A percentile compares a stretch with the other conserved stretches of the same genome.
Conservation (phyloP, 257 asterid genomes). For the Gentiana macrophylla region DNA sequence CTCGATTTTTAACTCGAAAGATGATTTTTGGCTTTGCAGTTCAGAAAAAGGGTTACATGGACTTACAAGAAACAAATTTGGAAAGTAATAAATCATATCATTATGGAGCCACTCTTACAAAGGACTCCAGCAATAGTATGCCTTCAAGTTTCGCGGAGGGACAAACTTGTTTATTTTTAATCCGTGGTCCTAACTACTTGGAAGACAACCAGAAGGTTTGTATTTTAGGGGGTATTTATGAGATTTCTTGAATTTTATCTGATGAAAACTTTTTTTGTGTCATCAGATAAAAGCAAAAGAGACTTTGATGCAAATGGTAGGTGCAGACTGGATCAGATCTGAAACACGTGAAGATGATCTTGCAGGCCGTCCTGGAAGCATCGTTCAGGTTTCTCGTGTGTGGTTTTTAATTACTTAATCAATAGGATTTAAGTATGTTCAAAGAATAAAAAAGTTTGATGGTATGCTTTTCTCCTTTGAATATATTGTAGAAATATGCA, state of each 20-base stretch:
- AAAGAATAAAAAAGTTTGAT: background rate
- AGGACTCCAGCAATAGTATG: conserved; percentile 40
- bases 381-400: conserved; percentile 53
- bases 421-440: background rate
- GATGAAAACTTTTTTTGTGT: conserved; percentile 2
- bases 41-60: conserved; percentile 65
- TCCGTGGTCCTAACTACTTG: conserved; percentile 69
- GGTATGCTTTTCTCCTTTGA: background rate
- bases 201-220: conserved; percentile 57
- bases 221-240: no score
- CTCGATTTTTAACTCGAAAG: no score
- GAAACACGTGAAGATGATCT: conserved; percentile 67
- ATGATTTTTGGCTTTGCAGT: conserved; percentile 20
- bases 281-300: conserved; percentile 57
- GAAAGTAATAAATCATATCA: conserved; percentile 33
- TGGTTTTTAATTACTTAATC: background rate
- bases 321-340: conserved; percentile 80
- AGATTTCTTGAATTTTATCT: no score
- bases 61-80: conserved; percentile 49
- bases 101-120: conserved; percentile 67
- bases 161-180: conserved; percentile 63
- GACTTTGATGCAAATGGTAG: conserved; percentile 64
- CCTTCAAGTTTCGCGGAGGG: conserved; percentile 63
- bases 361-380: conserved; percentile 55
- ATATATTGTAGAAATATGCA: conserved; percentile 43